Evolutionary conservation across 371 early-diverging fungal species (phyloP).

Genomic region (Syncephalis plumigaleata): DNA sequence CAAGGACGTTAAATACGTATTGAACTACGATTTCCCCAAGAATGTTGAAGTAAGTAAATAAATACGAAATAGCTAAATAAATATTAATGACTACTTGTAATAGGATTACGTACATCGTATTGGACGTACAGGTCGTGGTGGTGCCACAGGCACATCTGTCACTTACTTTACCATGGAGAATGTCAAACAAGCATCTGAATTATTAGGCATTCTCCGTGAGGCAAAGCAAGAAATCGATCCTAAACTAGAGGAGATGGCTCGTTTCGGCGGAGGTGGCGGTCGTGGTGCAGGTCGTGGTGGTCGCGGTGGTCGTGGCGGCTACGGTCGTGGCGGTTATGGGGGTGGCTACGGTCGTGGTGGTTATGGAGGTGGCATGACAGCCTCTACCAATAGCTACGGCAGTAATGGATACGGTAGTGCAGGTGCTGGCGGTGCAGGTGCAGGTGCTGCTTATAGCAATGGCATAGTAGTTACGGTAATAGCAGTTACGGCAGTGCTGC

Average conservation of each 20-base stretch:
- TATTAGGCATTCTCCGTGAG: slow-evolving; percentile 81
- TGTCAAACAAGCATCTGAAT: slow-evolving; percentile 71
- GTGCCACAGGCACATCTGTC: slow-evolving; percentile 81
- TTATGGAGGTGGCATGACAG: slow-evolving; percentile 10
- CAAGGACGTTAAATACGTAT: slow-evolving; percentile 87
- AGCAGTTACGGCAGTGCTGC: background rate
- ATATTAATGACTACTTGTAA: slow-evolving; percentile 2
- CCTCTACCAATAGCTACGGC: background rate
- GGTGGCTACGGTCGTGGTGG: slow-evolving; percentile 10
- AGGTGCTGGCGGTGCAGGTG: no score
- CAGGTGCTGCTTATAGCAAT: no score
- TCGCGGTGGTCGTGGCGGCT: slow-evolving; percentile 21
- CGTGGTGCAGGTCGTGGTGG: slow-evolving; percentile 28
- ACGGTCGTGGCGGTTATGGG: slow-evolving; percentile 10
- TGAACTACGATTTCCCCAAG: slow-evolving; percentile 94
- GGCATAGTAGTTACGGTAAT: no score
- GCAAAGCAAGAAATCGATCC: slow-evolving; percentile 88
- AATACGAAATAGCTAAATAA: background rate
- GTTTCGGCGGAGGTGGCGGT: slow-evolving; percentile 22
- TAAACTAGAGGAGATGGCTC: slow-evolving; percentile 59
- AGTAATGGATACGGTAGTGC: no score
- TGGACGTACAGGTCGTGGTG: slow-evolving; percentile 99
- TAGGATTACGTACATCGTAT: slow-evolving; percentile 96
- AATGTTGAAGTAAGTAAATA: slow-evolving; percentile 39
- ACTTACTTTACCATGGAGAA: slow-evolving; percentile 96